Evolutionary conservation across 768 basidiomycete genomes (phyloP).

Genomic region (Pleurotus pulmonarius): DNA sequence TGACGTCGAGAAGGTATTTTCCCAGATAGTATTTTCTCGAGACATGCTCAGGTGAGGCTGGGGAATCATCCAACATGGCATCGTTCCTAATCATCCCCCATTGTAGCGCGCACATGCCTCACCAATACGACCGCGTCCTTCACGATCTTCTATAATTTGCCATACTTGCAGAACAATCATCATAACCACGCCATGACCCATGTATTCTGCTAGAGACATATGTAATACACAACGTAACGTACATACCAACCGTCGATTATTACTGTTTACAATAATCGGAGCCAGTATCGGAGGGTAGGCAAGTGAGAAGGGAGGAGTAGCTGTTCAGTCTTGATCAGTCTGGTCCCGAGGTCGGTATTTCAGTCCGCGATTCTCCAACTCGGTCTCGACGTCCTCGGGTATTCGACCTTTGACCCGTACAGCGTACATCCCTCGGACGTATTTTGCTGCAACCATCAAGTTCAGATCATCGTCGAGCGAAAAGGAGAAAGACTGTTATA

Average conservation of each 20-base stretch:
- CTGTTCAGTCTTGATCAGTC: constrained; percentile 60
- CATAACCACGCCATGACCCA: neutral
- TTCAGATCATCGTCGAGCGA: constrained; percentile 2
- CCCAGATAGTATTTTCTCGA: constrained; percentile 75
- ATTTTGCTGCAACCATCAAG: constrained; percentile 60
- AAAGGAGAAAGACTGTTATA: constrained; percentile 22
- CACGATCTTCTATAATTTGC: constrained; percentile 56
- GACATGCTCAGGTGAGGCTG: constrained; percentile 72
- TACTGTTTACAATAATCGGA: too few species aligned
- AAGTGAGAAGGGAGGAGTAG: neutral
- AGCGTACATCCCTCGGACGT: constrained; percentile 90
- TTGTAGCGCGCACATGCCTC: constrained; percentile 68
- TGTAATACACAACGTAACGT: neutral
- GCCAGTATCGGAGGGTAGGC: neutral
- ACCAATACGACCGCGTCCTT: constrained; percentile 74
- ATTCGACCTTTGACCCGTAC: constrained; percentile 83
- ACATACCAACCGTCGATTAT: too few species aligned
- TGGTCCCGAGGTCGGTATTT: constrained; percentile 85
- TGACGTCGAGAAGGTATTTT: constrained; percentile 74
- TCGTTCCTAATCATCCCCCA: constrained; percentile 4
- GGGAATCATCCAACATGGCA: constrained; percentile 7
- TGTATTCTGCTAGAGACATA: neutral
- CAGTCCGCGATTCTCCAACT: constrained; percentile 72
- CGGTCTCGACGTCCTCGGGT: constrained; percentile 81
- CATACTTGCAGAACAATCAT: neutral